Conservation (phyloP, 768 basidiomycete species). For the Psilocybe tampanensis region DNA sequence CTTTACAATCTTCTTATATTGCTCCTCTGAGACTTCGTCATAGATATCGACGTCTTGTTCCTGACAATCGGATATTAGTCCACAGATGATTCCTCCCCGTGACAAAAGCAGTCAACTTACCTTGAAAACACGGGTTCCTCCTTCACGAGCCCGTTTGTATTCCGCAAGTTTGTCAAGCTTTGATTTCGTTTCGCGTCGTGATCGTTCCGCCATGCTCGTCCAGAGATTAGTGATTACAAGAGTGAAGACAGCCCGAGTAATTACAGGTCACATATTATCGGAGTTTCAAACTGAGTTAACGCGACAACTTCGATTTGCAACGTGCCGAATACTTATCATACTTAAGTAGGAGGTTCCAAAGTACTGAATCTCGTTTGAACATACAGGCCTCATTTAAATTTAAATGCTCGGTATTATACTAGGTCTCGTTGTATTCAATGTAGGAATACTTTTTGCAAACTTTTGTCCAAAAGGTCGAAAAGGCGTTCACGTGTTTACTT, state of each 20-base stretch:
- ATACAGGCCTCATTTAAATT: no score
- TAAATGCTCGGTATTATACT: no score
- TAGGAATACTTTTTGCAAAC: no score
- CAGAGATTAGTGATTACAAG: neutral
- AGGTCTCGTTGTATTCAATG: no score
- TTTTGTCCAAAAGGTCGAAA: no score
- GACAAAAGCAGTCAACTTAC: constrained; percentile 32
- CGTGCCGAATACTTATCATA: no score
- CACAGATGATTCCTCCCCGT: neutral
- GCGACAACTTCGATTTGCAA: no score
- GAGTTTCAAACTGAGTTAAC: constrained; percentile 21
- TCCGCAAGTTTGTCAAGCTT: constrained; percentile 57
- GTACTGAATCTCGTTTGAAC: no score
- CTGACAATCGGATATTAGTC: constrained; percentile 22
- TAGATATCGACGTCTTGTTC: constrained; percentile 74
- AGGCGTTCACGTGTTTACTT: no score
- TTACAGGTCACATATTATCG: constrained; percentile 4
- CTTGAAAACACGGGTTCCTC: constrained; percentile 60
- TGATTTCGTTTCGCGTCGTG: constrained; percentile 40
- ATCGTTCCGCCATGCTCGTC: constrained; percentile 39
- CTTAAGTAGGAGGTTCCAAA: no score
- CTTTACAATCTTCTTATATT: constrained; percentile 84
- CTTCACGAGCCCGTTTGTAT: constrained; percentile 60
- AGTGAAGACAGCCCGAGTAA: neutral
- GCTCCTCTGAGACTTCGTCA: constrained; percentile 88